Evolutionary conservation across 2,329 filamentous ascomycete genomes (phyloP).

Genomic region (Aspergillus chevalieri): DNA sequence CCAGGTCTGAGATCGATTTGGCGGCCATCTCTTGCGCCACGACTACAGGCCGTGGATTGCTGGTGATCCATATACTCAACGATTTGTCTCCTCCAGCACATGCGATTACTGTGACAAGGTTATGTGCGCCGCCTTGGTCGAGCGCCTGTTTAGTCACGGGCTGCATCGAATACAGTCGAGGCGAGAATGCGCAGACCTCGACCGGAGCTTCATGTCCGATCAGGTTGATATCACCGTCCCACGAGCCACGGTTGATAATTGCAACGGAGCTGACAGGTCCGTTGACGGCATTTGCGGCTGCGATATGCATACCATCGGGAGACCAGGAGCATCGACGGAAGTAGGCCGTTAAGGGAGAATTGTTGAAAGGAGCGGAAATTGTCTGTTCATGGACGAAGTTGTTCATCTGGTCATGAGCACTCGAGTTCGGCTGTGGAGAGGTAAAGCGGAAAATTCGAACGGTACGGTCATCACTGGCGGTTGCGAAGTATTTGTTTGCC

Average conservation of each 20-base stretch:
- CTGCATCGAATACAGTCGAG: conserved; percentile 73
- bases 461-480: conserved; percentile 90
- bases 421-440: conserved; percentile 82
- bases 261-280: conserved; percentile 95
- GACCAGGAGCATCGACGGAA: conserved; percentile 97
- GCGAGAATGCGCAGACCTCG: conserved; percentile 95
- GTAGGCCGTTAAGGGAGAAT: conserved; percentile 91
- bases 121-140: conserved; percentile 33
- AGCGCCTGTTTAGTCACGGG: conserved; percentile 49
- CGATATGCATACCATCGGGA: conserved; percentile 93
- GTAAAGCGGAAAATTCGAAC: conserved; percentile 97
- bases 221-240: conserved; percentile 95
- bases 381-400: conserved; percentile 95
- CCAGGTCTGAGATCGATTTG: conserved; percentile 89
- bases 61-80: conserved; percentile 95
- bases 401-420: conserved; percentile 89
- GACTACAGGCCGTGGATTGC: conserved; percentile 81
- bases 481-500: conserved; percentile 98
- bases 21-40: conserved; percentile 81
- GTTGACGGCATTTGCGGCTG: conserved; percentile 93
- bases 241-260: conserved; percentile 83
- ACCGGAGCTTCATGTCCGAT: conserved; percentile 96
- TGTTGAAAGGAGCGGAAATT: conserved; percentile 78
- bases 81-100: conserved; percentile 97
- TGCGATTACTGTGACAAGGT: conserved; percentile 83